Evolutionary conservation across 2,329 filamentous ascomycete genomes (phyloP).

Genomic region (Nannizziopsis barbatae): DNA sequence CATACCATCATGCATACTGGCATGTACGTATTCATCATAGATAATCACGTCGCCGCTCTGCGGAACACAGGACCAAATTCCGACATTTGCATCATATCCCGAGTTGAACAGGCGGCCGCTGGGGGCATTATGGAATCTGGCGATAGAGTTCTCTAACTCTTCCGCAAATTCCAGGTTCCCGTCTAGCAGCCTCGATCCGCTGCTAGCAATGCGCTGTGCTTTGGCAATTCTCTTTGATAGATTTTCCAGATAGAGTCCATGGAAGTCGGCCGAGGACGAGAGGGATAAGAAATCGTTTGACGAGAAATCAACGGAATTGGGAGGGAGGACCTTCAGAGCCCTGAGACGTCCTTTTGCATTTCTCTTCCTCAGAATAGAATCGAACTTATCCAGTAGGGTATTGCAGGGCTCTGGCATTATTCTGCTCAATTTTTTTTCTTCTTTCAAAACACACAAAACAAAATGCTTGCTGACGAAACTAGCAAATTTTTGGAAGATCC

Average conservation of each 20-base stretch:
- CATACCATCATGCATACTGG: constrained; percentile 71
- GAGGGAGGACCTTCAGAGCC: constrained; percentile 36
- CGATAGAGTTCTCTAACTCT: constrained; percentile 47
- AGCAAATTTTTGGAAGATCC: too few relatives aligned
- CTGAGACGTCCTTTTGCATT: constrained; percentile 37
- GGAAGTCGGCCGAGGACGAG: constrained; percentile 38
- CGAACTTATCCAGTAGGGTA: constrained; percentile 24
- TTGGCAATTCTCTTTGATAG: constrained; percentile 27
- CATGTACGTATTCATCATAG: constrained; percentile 66
- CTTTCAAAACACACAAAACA: too few relatives aligned
- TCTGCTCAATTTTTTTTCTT: too few relatives aligned
- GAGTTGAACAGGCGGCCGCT: constrained; percentile 52
- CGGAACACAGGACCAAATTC: constrained; percentile 50
- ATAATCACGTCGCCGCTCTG: constrained; percentile 53
- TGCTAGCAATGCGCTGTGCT: constrained; percentile 41
- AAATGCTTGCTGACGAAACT: too few relatives aligned
- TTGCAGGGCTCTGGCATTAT: too few relatives aligned
- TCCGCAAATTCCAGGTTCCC: constrained; percentile 54
- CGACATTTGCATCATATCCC: constrained; percentile 56
- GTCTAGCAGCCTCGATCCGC: constrained; percentile 53
- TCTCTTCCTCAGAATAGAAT: constrained; percentile 29
- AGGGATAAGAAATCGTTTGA: constrained; percentile 57
- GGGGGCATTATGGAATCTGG: constrained; percentile 49
- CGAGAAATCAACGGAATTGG: constrained; percentile 46
- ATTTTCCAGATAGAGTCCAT: constrained; percentile 39